These are phyloP conservation scores for Penicillium sp. DNA, from an alignment of 2,329 filamentous ascomycete species.

Conservation along the genomic window DNA sequence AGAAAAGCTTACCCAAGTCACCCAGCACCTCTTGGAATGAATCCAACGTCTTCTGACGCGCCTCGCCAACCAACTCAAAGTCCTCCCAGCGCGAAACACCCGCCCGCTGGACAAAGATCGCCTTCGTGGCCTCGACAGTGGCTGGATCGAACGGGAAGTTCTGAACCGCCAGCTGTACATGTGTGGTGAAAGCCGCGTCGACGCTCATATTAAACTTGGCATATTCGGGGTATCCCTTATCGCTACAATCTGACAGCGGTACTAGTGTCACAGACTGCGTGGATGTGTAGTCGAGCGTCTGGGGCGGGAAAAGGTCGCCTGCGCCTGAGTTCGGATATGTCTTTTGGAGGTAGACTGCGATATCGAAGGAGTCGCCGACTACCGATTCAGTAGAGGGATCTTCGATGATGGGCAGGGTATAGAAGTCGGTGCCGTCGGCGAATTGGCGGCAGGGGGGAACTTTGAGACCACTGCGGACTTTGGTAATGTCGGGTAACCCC, in stretches of 20 bases:
- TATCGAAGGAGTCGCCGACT: conserved; percentile 66
- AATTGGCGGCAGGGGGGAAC: conserved; percentile 55
- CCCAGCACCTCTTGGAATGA: conserved; percentile 47
- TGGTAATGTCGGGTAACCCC: conserved; percentile 52
- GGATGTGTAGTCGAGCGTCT: conserved; percentile 45
- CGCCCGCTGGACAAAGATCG: conserved; percentile 51
- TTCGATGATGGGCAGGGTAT: conserved; percentile 59
- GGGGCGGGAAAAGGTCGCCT: conserved; percentile 51
- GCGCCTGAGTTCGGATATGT: conserved; percentile 49
- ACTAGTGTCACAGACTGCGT: conserved; percentile 23
- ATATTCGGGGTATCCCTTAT: conserved; percentile 38
- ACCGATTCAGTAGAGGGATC: conserved; percentile 43
- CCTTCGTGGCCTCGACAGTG: conserved; percentile 46
- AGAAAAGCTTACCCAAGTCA: conserved; percentile 46
- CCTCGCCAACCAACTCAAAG: conserved; percentile 41
- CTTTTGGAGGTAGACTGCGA: conserved; percentile 59
- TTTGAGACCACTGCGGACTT: conserved; percentile 49
- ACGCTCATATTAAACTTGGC: conserved; percentile 55
- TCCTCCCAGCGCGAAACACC: conserved; percentile 44
- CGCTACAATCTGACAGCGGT: conserved; percentile 40
- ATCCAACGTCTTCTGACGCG: conserved; percentile 38
- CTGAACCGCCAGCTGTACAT: conserved; percentile 43
- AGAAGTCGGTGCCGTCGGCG: conserved; percentile 57
- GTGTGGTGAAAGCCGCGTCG: conserved; percentile 54
- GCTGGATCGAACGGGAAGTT: conserved; percentile 54